Base-by-base conservation (phyloP, 306 rosid genomes). In the Boehmeria nivea region DNA sequence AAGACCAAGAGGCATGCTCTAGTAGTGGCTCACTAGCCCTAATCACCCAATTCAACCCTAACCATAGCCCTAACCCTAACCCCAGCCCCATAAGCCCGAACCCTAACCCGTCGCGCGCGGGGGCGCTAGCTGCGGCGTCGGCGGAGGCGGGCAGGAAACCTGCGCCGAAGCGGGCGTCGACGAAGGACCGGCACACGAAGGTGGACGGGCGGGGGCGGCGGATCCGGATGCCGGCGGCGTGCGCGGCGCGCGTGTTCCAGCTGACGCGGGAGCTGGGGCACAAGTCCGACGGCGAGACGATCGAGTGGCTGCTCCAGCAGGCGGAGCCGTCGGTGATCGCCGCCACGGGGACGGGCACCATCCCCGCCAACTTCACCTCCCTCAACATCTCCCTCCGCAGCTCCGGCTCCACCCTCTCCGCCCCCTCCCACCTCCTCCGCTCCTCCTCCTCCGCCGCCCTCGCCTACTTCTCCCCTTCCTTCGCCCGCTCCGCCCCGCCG, bases 171-270 rank as follows among this genome's bases (percentile, higher is more conserved):
- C 60, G 98, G 19, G 63, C 74, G 44, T 73, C 95, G 15, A 74
- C 94, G 2, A 90, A 90, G 43, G 98, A 90, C 68, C 64, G 97
- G 12, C 97, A 90, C 77, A 90, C 97, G 0, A 90, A 90, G 25
- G 97, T 90, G 0, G 97, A 90, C 19, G 97, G 97, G 15, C 86
- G 97, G 0, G 97, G 97, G 25, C 97, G 97, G 52, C 85, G 97
- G 79, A 90, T 90, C 79, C 90, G 97, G n/a, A 90, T 90, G 97
- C 97, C 97, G 0, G 95, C 94, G 0, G 82, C 89, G 14, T 90
- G 97, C 15, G 97, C 97, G 0, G 97, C 97, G 19, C 75, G 97
- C 69, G 97, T 90, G 42, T 90, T 90, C 36, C 97, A 90, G 71
- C 79, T 90, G 4, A 90, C 97, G 12, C 47, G 88, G 52, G 97